phyloP scores from a whole-genome alignment of 768 basidiomycete species.

The Pisolithus orientalis region DNA sequence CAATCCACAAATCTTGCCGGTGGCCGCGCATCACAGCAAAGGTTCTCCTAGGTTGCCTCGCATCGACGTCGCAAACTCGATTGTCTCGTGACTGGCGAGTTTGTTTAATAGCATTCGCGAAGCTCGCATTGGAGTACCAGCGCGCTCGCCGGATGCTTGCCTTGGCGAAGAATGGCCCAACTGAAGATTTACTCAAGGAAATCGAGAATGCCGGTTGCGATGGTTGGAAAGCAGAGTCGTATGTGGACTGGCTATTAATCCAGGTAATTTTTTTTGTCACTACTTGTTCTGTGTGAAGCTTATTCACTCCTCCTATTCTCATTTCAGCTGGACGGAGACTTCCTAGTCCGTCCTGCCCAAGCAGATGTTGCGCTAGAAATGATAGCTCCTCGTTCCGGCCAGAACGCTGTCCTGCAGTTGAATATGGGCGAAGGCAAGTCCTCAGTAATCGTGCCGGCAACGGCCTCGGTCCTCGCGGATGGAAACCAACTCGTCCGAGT shows the following conservation, averaged over 20 bases:
- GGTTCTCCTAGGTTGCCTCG: constrained; percentile 24
- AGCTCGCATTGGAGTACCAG: constrained; percentile 27
- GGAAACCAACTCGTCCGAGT: constrained; percentile 25
- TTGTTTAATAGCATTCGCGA: constrained; percentile 22
- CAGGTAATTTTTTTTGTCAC: constrained; percentile 4
- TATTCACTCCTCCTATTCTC: background rate
- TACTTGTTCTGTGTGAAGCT: background rate
- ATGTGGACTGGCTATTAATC: constrained; percentile 18
- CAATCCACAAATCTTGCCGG: constrained; percentile 14
- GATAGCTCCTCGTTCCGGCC: constrained; percentile 20
- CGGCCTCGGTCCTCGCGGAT: constrained; percentile 19
- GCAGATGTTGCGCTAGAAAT: constrained; percentile 24
- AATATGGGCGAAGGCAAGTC: constrained; percentile 55
- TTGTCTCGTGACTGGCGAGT: constrained; percentile 22
- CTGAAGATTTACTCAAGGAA: constrained; percentile 13
- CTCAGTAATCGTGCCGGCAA: constrained; percentile 32
- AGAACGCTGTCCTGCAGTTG: constrained; percentile 39
- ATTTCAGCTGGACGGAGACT: constrained; percentile 23
- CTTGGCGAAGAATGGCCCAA: constrained; percentile 5
- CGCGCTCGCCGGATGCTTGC: constrained; percentile 28
- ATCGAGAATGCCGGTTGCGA: constrained; percentile 12
- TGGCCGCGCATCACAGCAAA: constrained; percentile 32
- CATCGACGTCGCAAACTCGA: constrained; percentile 10
- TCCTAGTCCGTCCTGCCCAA: constrained; percentile 25
- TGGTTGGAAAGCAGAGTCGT: constrained; percentile 10